Conservation (phyloP, 1,284 basidiomycete genomes). For the Meripilus lineatus region DNA sequence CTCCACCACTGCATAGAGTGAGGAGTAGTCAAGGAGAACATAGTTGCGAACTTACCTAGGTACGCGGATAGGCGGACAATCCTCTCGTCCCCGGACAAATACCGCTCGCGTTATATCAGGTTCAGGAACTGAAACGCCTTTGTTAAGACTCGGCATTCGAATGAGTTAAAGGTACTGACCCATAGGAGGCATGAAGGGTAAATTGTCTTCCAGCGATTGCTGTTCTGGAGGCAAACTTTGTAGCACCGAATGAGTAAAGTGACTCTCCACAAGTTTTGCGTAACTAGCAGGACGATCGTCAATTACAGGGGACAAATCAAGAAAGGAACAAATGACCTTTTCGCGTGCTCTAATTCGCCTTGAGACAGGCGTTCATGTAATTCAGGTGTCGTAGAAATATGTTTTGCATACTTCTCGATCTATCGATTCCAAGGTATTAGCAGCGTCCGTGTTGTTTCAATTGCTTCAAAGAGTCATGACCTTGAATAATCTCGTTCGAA, state of each 20-base stretch:
- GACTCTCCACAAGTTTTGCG: constrained; percentile 65
- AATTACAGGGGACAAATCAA: neutral
- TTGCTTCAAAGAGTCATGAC: constrained; percentile 31
- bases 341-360: constrained; percentile 76
- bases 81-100: constrained; percentile 70
- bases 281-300: constrained; percentile 44
- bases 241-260: constrained; percentile 71
- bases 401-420: constrained; percentile 85
- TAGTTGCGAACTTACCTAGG: constrained; percentile 55
- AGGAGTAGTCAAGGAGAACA: neutral
- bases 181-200: constrained; percentile 72
- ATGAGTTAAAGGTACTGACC: constrained; percentile 59
- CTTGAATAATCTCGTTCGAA: constrained; percentile 84
- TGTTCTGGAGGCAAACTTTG: constrained; percentile 76
- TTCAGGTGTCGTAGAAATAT: constrained; percentile 64
- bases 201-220: constrained; percentile 67
- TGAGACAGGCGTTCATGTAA: constrained; percentile 71
- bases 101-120: constrained; percentile 75
- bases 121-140: constrained; percentile 65
- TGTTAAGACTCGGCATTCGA: too few species aligned
- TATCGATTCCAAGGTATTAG: constrained; percentile 32
- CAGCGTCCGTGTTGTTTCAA: neutral
- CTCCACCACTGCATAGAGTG: constrained; percentile 43
- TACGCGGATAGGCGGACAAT: constrained; percentile 65
- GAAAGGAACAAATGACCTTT: constrained; percentile 37